Percentiles rank a stretch among this genome's conserved stretches.
Evolutionary conservation across 345 rosid genomes (phyloP).

Genomic region (Noccaea bulbosa): DNA sequence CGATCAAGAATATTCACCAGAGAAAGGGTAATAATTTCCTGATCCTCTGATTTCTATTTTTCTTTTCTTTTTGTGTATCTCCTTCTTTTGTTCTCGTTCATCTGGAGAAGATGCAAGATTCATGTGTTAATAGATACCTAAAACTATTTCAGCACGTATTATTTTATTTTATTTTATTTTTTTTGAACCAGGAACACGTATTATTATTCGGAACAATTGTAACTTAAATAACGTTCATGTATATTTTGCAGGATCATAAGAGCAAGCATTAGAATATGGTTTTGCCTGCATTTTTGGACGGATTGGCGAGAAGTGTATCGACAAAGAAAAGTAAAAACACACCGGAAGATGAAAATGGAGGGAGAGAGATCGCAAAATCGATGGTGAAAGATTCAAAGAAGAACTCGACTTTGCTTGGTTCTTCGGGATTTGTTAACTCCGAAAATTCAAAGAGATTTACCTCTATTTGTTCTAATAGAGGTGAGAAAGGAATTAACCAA

Average conservation of each 20-base stretch:
- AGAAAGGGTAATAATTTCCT: constrained; percentile 33
- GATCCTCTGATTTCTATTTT: constrained; percentile 5
- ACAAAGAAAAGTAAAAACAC: constrained; percentile 55
- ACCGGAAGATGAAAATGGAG: constrained; percentile 47
- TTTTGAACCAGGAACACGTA: too few relatives aligned
- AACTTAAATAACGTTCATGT: constrained; percentile 11
- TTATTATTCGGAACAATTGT: background rate
- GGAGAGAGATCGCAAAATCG: constrained; percentile 65
- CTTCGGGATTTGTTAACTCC: constrained; percentile 60
- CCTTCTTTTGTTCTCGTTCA: background rate
- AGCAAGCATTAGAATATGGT: constrained; percentile 46
- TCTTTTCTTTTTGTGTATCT: background rate
- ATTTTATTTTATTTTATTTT: too few relatives aligned
- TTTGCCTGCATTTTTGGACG: constrained; percentile 68
- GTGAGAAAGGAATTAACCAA: constrained; percentile 83
- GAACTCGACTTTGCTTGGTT: constrained; percentile 62
- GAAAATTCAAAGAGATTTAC: constrained; percentile 54
- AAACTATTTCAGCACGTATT: constrained; percentile 1
- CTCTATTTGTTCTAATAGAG: constrained; percentile 77
- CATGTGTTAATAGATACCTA: constrained; percentile 15
- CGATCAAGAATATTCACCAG: constrained; percentile 33
- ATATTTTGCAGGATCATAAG: constrained; percentile 30
- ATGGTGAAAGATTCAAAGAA: constrained; percentile 72
- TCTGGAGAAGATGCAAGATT: constrained; percentile 22
- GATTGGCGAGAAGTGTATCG: constrained; percentile 62